Base-by-base conservation (phyloP, 257 asterid genomes). In the Ilex asprella region DNA sequence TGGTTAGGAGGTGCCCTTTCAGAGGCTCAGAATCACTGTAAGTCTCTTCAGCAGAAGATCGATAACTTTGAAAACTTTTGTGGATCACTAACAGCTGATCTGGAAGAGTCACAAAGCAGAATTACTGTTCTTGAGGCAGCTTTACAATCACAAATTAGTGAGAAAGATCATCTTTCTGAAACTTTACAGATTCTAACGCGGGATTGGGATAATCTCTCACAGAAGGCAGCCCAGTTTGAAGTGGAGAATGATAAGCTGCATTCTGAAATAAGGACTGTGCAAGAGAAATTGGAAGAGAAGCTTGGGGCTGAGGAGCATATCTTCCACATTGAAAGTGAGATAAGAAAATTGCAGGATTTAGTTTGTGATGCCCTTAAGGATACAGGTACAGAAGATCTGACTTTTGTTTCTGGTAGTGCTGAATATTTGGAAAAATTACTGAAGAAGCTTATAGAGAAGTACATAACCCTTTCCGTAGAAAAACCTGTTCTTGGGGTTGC, bases 1-100 rank as follows among this genome's bases (percentile, higher is more conserved):
- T 93, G 97, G 99, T 60, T 93, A 70, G 85, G 67, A 63, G 70
- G 70, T 78, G 89, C 91, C 29, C 73, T 87, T 55, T 70, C 84
- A 44, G 97, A 85, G 61, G 83, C 94, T 68, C 82, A 81, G 72
- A 74, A 78, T 65, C 78, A 66, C 67, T 84, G 85, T 64, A 61
- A 71, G 75, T 85, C 91, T 62, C 92, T 89, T 63, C 94, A 89
- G 81, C 80, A 82, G 74, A 84, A 79, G 92, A 78, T 79, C 72
- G 88, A 84, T 73, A 67, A 71, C 75, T 67, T 82, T 69, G 90
- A 93, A 74, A 74, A 63, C 15, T 73, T 66, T 29, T 73, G 84
- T 73, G 84, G 80, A 72, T 76, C 94, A 64, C 66, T 85, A 55
- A 76, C 73, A 59, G 86, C 81, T 63, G 79, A 77, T 74, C 70